Conservation (phyloP, 495 filamentous ascomycete genomes). For the Bathelium albidoporum region DNA sequence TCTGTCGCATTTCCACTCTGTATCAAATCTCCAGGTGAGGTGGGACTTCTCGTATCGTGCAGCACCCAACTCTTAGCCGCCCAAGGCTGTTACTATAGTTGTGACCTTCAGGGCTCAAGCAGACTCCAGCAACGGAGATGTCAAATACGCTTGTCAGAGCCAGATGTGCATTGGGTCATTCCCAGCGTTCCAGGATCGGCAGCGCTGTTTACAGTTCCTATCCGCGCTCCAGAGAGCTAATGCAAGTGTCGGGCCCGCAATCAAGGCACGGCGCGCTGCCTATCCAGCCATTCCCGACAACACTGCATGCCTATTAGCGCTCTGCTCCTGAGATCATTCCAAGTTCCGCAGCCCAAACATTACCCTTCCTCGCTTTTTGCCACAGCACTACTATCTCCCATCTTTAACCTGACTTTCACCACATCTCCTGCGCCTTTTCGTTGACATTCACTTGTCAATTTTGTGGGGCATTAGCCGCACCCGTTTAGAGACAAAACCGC, state of each 20-base stretch:
- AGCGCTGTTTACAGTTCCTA: not conserved
- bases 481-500: not conserved
- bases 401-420: not conserved
- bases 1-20: too few relatives aligned
- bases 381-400: not conserved
- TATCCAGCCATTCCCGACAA: conserved; percentile 3
- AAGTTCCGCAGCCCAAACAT: not conserved
- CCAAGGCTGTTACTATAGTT: not conserved
- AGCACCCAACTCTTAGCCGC: too few relatives aligned
- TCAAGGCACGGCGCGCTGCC: not conserved
- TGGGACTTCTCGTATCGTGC: too few relatives aligned
- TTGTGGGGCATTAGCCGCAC: too few relatives aligned
- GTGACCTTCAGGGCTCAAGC: not conserved
- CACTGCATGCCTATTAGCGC: not conserved
- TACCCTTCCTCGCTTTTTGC: not conserved
- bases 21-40: too few relatives aligned
- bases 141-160: not conserved
- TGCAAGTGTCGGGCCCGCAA: not conserved
- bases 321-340: not conserved
- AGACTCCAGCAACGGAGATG: not conserved
- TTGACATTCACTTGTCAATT: not conserved
- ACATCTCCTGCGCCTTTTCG: not conserved
- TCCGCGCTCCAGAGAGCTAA: not conserved
- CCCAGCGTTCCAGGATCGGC: not conserved
- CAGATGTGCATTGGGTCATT: not conserved